Base-by-base conservation (phyloP, 306 rosid species). In the Ziziphus jujuba region DNA sequence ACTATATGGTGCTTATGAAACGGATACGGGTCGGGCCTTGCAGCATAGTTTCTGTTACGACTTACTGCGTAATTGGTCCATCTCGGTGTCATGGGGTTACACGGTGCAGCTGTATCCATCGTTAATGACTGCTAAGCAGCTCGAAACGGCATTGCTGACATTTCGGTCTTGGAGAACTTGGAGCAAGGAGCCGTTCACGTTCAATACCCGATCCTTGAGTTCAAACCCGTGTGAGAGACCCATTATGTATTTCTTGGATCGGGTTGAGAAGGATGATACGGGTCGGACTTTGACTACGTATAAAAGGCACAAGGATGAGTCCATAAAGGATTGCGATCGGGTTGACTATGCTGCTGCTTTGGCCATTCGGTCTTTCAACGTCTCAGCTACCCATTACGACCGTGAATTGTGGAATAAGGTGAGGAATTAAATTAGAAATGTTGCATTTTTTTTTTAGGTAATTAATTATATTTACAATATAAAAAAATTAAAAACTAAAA, bases 21-120 rank as follows among this genome's bases (percentile, higher is more conserved):
- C 17, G 49, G 97, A 91, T 43, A 88, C 96, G 62, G 86, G 84
- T 78, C 89, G 90, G 57, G 57, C 77, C 14, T 17, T 91, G 0
- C 96, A 91, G 9, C 84, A 51, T 0, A 76, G 74, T 3, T 77
- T 87, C 51, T 89, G 91, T 25, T 87, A 91, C 22, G 93, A 91
- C 60, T 69, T 57, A 6, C 35, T 40, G 0, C 75, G 85, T 1
- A 91, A 91, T 19, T 88, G 96, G 96, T 69, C 96, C 0, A 66
- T 91, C 0, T 88, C 95, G 5, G 80, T 88, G 33, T 79, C 96
- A 0, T 91, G 96, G 97, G 95, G 97, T 0, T 89, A 79, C 71
- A 74, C 70, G 25, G 75, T 87, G 5, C 81, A 81, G 77, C n/a
- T 91, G n/a, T 83, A 83, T 50, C 90, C 96, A 1, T 64, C 62